Percentiles rank a stretch among this genome's conserved stretches.
These are phyloP conservation scores for Lindgomyces ingoldianus DNA, from an alignment of 495 filamentous ascomycete genomes.

Conservation along the genomic window DNA sequence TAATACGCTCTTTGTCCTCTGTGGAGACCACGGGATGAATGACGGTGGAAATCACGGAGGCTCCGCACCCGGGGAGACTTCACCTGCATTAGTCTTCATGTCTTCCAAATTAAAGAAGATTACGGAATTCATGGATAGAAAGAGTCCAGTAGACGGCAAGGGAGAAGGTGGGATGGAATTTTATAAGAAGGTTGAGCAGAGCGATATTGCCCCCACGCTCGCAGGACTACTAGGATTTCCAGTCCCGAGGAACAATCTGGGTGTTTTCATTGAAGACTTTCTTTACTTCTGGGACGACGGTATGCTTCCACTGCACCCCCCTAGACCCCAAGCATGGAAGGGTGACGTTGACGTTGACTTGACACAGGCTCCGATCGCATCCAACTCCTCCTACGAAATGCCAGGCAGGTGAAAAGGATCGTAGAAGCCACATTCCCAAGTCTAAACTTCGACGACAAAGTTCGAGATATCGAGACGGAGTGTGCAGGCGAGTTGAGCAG, in stretches of 20 bases:
- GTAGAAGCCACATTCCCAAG: constrained; percentile 68
- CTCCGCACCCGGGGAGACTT: constrained; percentile 89
- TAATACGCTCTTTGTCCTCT: constrained; percentile 80
- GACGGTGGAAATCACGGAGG: constrained; percentile 97
- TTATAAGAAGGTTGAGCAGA: constrained; percentile 84
- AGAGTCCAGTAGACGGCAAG: constrained; percentile 37
- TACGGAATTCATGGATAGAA: constrained; percentile 47
- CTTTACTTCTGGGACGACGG: constrained; percentile 70
- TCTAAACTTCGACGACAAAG: constrained; percentile 51
- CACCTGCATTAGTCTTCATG: constrained; percentile 85
- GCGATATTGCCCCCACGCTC: constrained; percentile 88
- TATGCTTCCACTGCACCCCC: constrained; percentile 34
- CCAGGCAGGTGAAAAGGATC: constrained; percentile 73
- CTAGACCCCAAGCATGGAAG: neutral
- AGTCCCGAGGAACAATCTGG: constrained; percentile 87
- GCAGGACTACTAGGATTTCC: constrained; percentile 85
- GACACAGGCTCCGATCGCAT: constrained; percentile 57
- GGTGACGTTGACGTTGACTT: constrained; percentile 1
- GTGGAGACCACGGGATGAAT: constrained; percentile 98
- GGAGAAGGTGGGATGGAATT: constrained; percentile 68
- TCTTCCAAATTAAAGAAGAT: constrained; percentile 76
- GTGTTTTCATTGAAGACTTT: constrained; percentile 80
- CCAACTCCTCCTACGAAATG: constrained; percentile 71
- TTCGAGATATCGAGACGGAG: constrained; percentile 33
- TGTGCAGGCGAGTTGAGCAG: constrained; percentile 52